Conservation (phyloP, 805 yeast genomes). For the Cyberlindnera suaveolens region DNA sequence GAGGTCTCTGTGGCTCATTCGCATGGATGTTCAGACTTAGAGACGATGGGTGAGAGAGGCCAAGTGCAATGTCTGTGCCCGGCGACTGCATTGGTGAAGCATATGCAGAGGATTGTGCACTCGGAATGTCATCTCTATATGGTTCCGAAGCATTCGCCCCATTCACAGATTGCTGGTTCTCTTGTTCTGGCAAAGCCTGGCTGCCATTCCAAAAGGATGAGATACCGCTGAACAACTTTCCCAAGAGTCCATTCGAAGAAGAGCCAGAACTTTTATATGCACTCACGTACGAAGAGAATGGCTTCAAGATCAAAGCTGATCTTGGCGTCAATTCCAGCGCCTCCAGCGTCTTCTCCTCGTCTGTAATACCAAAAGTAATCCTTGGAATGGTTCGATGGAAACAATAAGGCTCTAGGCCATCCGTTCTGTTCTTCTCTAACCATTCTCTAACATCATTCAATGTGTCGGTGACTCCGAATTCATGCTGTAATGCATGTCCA, state of each 20-base stretch:
- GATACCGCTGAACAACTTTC: slow-evolving; percentile 28
- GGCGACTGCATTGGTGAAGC: slow-evolving; percentile 24
- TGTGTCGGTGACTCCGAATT: slow-evolving; percentile 39
- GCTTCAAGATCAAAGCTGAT: slow-evolving; percentile 69
- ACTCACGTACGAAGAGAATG: slow-evolving; percentile 32
- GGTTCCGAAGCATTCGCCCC: background rate
- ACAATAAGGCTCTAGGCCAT: slow-evolving; percentile 37
- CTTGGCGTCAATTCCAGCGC: slow-evolving; percentile 62
- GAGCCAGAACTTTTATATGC: slow-evolving; percentile 20
- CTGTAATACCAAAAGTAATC: slow-evolving; percentile 53
- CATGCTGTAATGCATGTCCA: slow-evolving; percentile 50
- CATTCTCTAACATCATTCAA: slow-evolving; percentile 55
- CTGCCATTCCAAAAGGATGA: slow-evolving; percentile 28
- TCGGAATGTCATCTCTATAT: slow-evolving; percentile 7
- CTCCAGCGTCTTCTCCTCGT: slow-evolving; percentile 49
- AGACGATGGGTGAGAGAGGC: slow-evolving; percentile 19
- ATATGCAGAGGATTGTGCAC: slow-evolving; percentile 23
- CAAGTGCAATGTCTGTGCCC: slow-evolving; percentile 4
- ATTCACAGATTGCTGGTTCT: background rate
- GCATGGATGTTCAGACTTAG: slow-evolving; percentile 17
- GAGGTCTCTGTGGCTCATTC: slow-evolving; percentile 5
- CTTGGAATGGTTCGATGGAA: slow-evolving; percentile 54
- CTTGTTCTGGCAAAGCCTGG: background rate
- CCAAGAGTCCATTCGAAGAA: slow-evolving; percentile 22
- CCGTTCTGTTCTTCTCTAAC: slow-evolving; percentile 47